Conservation (phyloP, 306 rosid species). For the Parietaria judaica region DNA sequence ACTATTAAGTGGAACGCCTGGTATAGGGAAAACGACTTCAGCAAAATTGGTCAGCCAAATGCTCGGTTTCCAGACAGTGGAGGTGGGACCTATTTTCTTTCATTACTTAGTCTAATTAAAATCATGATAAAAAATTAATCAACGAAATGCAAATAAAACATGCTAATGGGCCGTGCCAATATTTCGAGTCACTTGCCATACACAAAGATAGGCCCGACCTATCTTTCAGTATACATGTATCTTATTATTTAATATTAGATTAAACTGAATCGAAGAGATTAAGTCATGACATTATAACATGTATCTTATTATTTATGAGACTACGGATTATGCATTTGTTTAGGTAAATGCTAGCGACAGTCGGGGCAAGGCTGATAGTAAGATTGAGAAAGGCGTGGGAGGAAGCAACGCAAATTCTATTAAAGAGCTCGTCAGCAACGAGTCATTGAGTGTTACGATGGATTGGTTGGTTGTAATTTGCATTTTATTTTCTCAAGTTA, state of each 20-base stretch:
- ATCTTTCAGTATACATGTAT: no score
- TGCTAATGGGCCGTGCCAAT: no score
- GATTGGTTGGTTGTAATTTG: constrained; percentile 43
- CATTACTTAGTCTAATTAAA: no score
- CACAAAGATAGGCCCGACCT: no score
- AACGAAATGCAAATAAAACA: no score
- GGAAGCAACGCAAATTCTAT: constrained; percentile 89
- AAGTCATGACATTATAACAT: no score
- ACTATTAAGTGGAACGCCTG: constrained; percentile 88
- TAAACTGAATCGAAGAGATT: no score
- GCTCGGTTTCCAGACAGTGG: constrained; percentile 81
- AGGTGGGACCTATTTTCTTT: constrained; percentile 39
- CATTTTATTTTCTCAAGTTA: neutral
- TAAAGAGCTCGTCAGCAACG: constrained; percentile 77
- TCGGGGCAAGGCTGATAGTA: constrained; percentile 91
- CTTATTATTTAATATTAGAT: no score
- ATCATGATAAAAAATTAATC: no score
- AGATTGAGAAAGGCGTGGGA: constrained; percentile 74
- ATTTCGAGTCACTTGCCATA: no score
- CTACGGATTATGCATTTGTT: constrained; percentile 10
- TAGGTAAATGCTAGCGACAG: constrained; percentile 98
- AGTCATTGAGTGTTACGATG: constrained; percentile 38
- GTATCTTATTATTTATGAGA: no score
- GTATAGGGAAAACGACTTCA: constrained; percentile 95
- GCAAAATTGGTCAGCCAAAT: constrained; percentile 87